A percentile compares a stretch with the other conserved stretches of the same genome.
These are phyloP conservation scores for Eutreptiella sp. DNA, from an alignment of 208 protist species.

Conservation along the genomic window DNA sequence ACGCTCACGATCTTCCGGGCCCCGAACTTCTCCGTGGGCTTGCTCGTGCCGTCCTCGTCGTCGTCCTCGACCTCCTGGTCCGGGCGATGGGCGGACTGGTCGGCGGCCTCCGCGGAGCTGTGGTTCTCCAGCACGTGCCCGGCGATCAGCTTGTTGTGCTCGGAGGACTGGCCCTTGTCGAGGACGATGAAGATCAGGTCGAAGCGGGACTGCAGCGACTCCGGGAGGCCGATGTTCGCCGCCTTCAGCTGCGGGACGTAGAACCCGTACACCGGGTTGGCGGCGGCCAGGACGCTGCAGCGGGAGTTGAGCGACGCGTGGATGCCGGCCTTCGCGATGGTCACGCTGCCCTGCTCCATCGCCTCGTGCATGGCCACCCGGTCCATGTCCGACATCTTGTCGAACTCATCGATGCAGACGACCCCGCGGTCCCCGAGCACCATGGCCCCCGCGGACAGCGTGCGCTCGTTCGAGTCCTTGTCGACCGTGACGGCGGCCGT, in stretches of 20 bases:
- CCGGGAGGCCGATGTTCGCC: conserved; percentile 95
- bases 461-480: conserved; percentile 88
- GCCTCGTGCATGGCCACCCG: conserved; percentile 95
- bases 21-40: background rate
- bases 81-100: too few relatives aligned
- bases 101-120: conserved; percentile 45
- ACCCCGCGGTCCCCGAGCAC: conserved; percentile 98
- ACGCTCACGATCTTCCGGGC: conserved; percentile 68
- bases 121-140: conserved; percentile 93
- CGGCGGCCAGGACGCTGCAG: conserved; percentile 96
- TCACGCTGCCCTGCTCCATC: conserved; percentile 99
- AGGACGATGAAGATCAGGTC: conserved; percentile 99
- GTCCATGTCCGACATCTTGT: conserved; percentile 98
- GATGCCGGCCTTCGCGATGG: conserved; percentile 99
- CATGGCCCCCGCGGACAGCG: conserved; percentile 98
- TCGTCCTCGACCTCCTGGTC: conserved; percentile 47
- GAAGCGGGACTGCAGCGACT: conserved; percentile 99
- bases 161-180: conserved; percentile 81
- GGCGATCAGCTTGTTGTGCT: conserved; percentile 82
- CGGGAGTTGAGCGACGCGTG: conserved; percentile 97
- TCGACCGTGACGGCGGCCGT: conserved; percentile 97
- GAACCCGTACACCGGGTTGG: conserved; percentile 98
- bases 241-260: conserved; percentile 81
- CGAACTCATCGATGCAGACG: conserved; percentile 99
- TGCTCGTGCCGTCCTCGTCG: conserved; percentile 20